Evolutionary conservation across 352 stramenopile species (phyloP).

Genomic region (Phytophthora pluvialis): DNA sequence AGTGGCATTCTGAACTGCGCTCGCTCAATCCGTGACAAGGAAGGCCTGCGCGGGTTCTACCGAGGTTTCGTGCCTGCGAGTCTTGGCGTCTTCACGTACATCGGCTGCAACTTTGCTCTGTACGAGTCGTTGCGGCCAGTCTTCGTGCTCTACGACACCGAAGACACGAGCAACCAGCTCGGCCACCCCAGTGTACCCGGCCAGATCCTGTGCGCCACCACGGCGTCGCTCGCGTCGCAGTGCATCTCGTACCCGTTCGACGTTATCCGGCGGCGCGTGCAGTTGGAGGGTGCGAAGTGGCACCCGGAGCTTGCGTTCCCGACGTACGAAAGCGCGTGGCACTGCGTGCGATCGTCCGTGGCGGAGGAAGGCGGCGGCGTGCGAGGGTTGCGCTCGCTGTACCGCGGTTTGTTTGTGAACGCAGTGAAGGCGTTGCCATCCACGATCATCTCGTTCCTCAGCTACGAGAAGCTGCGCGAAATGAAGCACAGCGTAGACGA

Average conservation of each 20-base stretch:
- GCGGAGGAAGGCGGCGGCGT: conserved; percentile 37
- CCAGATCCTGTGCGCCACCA: conserved; percentile 80
- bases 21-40: conserved; percentile 51
- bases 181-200: conserved; percentile 73
- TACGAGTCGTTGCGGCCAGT: conserved; percentile 86
- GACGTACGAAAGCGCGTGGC: conserved; percentile 73
- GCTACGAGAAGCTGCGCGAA: conserved; percentile 80
- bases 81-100: conserved; percentile 83
- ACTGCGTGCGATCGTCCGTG: conserved; percentile 67
- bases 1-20: conserved; percentile 68
- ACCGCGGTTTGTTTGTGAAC: conserved; percentile 81
- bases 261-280: conserved; percentile 77
- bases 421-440: conserved; percentile 71
- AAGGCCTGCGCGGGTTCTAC: conserved; percentile 73
- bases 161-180: conserved; percentile 56
- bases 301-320: conserved; percentile 67
- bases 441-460: conserved; percentile 80
- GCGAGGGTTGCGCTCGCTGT: conserved; percentile 55
- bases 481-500: conserved; percentile 50
- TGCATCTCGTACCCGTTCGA: conserved; percentile 84
- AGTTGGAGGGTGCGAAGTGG: conserved; percentile 72
- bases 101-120: conserved; percentile 84
- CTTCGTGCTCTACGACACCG: conserved; percentile 80
- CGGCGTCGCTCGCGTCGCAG: conserved; percentile 74
- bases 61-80: conserved; percentile 72